Conservation (phyloP, 2,329 filamentous ascomycete species). For the Fusarium algeriense region DNA sequence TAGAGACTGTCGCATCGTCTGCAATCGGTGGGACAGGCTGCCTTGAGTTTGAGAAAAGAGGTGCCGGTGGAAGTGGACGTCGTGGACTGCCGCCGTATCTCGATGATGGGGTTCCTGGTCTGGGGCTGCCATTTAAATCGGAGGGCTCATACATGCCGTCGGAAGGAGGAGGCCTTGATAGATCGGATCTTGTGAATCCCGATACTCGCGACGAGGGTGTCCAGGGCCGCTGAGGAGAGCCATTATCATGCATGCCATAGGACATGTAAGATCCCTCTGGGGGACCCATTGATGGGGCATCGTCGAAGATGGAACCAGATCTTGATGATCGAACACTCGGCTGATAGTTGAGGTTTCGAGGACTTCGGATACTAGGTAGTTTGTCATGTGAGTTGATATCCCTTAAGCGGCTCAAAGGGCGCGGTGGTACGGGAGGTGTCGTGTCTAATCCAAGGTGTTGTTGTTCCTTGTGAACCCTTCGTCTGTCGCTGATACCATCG, state of each 20-base stretch:
- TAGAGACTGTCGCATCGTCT: constrained; percentile 78
- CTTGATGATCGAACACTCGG: constrained; percentile 64
- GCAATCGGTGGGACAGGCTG: constrained; percentile 66
- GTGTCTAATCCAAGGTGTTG: constrained; percentile 40
- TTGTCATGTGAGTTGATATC: constrained; percentile 57
- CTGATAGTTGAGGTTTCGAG: constrained; percentile 61
- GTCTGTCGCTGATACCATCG: constrained; percentile 59
- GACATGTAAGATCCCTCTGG: constrained; percentile 73
- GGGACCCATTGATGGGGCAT: constrained; percentile 69
- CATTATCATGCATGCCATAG: constrained; percentile 59
- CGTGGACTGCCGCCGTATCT: constrained; percentile 89
- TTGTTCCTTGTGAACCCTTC: constrained; percentile 49
- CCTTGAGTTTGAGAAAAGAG: constrained; percentile 76
- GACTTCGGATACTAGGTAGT: constrained; percentile 57
- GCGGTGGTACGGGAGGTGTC: constrained; percentile 33
- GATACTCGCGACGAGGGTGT: constrained; percentile 63
- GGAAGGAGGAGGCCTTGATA: constrained; percentile 75
- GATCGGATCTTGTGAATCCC: constrained; percentile 61
- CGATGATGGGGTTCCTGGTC: constrained; percentile 91
- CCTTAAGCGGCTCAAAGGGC: constrained; percentile 38
- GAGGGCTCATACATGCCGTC: constrained; percentile 83
- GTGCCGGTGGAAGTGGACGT: constrained; percentile 87
- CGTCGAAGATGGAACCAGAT: constrained; percentile 65
- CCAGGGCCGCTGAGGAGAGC: constrained; percentile 70
- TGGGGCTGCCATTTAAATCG: constrained; percentile 88